Base-by-base conservation (phyloP, 768 basidiomycete genomes). In the Dioszegia crocea region DNA sequence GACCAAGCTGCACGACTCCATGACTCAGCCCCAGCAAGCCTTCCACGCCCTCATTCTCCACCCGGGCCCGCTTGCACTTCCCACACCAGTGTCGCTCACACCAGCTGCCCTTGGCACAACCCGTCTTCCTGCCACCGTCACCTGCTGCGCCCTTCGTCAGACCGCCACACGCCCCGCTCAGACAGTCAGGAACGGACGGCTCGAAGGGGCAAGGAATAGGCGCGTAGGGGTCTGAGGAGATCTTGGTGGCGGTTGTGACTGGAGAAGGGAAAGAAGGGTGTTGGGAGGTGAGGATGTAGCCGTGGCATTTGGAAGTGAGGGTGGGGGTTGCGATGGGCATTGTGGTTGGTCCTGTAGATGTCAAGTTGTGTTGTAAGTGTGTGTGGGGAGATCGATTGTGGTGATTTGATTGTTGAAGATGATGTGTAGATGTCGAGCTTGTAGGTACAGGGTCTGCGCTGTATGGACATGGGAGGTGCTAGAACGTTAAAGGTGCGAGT, bases 71-170 rank as follows among this genome's bases (percentile, higher is more conserved):
- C 53, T 57, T 60, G 33, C 62, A 64, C 24, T 39, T 24, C 21
- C 47, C 62, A 46, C 62, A 64, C 48, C 47, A 60, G 50, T 64
- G 58, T 29, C 27, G 30, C 40, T 44, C 29, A 50, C 62, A 64
- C 44, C 52, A 60, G 17, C 11, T 24, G 12, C 48, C 46, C 33
- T 57, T 60, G 10, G 14, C 53, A 38, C 62, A 64, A 2, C 40
- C 26, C 52, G 16, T 17, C 38, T 59, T 17, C 29, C 4, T 45
- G 3, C 47, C 27, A 4, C 29, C 47, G 26, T 30, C 26, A 10
- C 26, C 47, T n/a, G n/a, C n/a, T n/a, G n/a, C n/a, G n/a, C n/a
- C n/a, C n/a, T n/a, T n/a, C n/a, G n/a, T n/a, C n/a, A n/a, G n/a
- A 8, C n/a, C 9, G 16, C 30, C 47, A 30, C 17, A 6, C 26